Evolutionary conservation across 2,329 filamentous ascomycete genomes (phyloP), one percentile per base, ranked within the genome.

Genomic region (Aspergillus nomiae): DNA sequence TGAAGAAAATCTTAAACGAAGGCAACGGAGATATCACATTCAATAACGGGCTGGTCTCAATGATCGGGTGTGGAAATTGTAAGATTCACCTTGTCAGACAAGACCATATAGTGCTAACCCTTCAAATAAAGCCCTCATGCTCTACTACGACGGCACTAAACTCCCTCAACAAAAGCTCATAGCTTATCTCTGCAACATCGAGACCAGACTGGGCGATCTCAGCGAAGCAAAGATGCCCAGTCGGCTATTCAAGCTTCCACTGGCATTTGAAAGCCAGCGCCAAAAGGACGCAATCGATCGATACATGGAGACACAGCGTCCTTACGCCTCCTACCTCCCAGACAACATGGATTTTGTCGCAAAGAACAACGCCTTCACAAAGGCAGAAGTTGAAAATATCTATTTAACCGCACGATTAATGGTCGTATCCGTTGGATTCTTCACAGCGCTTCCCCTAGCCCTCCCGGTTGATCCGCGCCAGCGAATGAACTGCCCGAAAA

Each of bases 271-370:
- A 59, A 73, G 70, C 64, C 64, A 71, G 60, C 68, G 69, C 36
- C 75, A 78, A 62, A 72, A 80, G 24, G 82, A 85, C 38, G 87
- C 87, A 0, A 82, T 87, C 0, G 77, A 85, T 53, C 81, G 87
- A 4, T 90, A 90, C 73, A 84, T 84, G 70, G 84, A 85, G 28
- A 89, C 86, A 0, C 86, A 88, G 65, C 82, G 88, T 8, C 81
- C 84, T 1, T 83, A 87, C 56, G 88, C 88, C 0, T 83, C 85
- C 0, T 90, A 88, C 70, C 78, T 90, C 0, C 88, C 88, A 0
- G 85, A 86, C 66, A 89, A 89, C 59, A 79, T 89, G 46, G 80
- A 84, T 1, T 90, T 89, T 61, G 73, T 80, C 8, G 83, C 84
- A 1, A 82, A 81, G 65, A 86, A 85, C 71, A 86, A 86, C 65